Evolutionary conservation across 148 eudicot species (phyloP), one percentile per base, ranked within the genome.

Genomic region (Diospyros lotus): DNA sequence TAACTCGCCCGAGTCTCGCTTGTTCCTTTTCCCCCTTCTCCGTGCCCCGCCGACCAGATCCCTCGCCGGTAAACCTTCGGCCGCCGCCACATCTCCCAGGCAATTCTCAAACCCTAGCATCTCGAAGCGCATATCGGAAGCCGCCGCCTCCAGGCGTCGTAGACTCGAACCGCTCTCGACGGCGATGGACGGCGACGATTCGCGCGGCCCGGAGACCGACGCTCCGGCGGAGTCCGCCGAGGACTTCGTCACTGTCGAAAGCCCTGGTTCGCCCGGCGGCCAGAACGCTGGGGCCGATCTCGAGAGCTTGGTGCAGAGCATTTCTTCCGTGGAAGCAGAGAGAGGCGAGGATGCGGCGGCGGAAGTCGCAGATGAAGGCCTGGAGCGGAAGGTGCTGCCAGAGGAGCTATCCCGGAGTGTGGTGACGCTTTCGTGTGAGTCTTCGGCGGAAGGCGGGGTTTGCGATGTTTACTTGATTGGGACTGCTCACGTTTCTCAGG

Each of bases 401-500:
- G 89, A 87, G 75, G 94, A 88, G 65, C 73, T 93, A 42, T 77
- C 81, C 13, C 80, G 74, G 72, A 90, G 79, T 74, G 85, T 86
- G 69, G 81, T 87, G 77, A 82, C 73, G 59, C 85, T 94, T 69
- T 76, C 90, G 1, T 88, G 91, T 69, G 93, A 87, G 3, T 81
- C 85, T 9, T 68, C 87, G 5, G 84, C 78, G 1, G 86, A 87
- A 2, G 97, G 96, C 4, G 89, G 87, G 12, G 76, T 71, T 59
- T 94, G 98, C 53, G 85, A 87, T 42, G 97, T 94, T 70, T 94
- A 84, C 76, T 54, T 92, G 69, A 87, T 94, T 41, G 98, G 98
- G 41, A 94, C 98, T 12, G 93, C 97, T 59, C 98, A 92, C 75
- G 97, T 94, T 68, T 94, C 98, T 77, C 72, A 81, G 98, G 98